Conservation (phyloP, 202 grass and related monocot species). For the Elaeis oleifera region DNA sequence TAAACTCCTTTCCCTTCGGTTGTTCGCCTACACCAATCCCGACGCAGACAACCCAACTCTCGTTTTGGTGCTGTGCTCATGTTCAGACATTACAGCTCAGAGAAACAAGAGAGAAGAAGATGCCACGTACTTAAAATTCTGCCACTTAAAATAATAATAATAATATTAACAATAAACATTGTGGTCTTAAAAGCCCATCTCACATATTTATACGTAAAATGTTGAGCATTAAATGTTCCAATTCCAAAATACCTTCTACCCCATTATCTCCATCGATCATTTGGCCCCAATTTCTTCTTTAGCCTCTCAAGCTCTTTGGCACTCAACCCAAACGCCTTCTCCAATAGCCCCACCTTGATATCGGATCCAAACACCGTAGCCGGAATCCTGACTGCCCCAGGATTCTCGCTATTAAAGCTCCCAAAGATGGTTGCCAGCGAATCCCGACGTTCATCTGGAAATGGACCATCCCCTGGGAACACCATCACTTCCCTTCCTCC, state of each 20-base stretch:
- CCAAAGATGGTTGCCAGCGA: slow-evolving; percentile 47
- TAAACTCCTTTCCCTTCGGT: no score
- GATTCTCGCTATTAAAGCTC: slow-evolving; percentile 81
- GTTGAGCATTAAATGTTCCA: no score
- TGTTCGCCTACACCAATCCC: no score
- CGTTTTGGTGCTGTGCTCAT: no score
- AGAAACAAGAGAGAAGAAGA: no score
- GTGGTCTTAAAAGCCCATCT: no score
- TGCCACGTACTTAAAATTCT: no score
- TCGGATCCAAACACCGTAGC: slow-evolving; percentile 61
- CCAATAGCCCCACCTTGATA: slow-evolving; percentile 44
- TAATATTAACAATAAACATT: no score
- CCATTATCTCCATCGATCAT: background rate
- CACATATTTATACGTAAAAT: no score
- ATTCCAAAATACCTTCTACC: background rate
- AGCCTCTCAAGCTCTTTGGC: slow-evolving; percentile 39
- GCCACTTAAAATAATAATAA: no score
- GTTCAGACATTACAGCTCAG: no score
- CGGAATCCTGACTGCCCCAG: slow-evolving; percentile 58
- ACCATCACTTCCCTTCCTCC: slow-evolving; percentile 74
- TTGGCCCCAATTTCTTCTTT: slow-evolving; percentile 49
- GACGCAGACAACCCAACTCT: no score
- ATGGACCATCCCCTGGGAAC: slow-evolving; percentile 68
- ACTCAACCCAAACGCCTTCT: slow-evolving; percentile 63
- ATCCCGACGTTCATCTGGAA: slow-evolving; percentile 82